Evolutionary conservation across 2,329 filamentous ascomycete genomes (phyloP).

Genomic region (Davidsoniella neocaledoniae): DNA sequence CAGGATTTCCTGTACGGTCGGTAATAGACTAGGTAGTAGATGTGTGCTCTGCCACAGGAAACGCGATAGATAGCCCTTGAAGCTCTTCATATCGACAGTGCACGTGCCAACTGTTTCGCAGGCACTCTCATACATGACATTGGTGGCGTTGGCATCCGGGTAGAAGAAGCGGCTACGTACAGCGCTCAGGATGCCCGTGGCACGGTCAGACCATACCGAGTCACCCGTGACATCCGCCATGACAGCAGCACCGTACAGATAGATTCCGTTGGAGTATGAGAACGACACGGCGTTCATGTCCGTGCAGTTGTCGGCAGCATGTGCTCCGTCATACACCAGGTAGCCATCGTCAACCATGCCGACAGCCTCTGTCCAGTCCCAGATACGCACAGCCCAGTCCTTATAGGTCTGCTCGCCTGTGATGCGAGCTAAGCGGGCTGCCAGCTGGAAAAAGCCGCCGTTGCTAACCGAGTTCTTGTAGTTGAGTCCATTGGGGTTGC

Average conservation of each 20-base stretch:
- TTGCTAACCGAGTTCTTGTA: conserved; percentile 72
- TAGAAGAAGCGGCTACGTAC: conserved; percentile 35
- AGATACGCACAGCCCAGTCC: conserved; percentile 51
- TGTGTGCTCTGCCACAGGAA: conserved; percentile 44
- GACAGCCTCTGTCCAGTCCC: conserved; percentile 43
- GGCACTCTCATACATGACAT: conserved; percentile 49
- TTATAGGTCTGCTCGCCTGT: conserved; percentile 49
- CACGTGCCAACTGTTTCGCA: conserved; percentile 44
- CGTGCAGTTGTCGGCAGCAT: conserved; percentile 35
- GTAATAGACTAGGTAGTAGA: conserved; percentile 36
- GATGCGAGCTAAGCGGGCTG: conserved; percentile 54
- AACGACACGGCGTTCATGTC: conserved; percentile 38
- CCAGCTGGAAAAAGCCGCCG: conserved; percentile 68
- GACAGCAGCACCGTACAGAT: conserved; percentile 46
- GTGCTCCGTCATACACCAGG: conserved; percentile 47
- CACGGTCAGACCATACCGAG: conserved; percentile 35
- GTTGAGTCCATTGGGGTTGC: conserved; percentile 55
- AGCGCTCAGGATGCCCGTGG: conserved; percentile 34
- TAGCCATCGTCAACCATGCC: conserved; percentile 39
- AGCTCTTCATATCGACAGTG: conserved; percentile 46
- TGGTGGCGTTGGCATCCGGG: conserved; percentile 32
- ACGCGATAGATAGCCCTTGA: conserved; percentile 51
- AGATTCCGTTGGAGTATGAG: conserved; percentile 49
- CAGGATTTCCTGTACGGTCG: conserved; percentile 31
- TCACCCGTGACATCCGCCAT: conserved; percentile 44